A percentile compares a stretch with the other conserved stretches of the same genome.
phyloP scores from a whole-genome alignment of 2,329 filamentous ascomycete genomes.

The Aspergillus neotritici region DNA sequence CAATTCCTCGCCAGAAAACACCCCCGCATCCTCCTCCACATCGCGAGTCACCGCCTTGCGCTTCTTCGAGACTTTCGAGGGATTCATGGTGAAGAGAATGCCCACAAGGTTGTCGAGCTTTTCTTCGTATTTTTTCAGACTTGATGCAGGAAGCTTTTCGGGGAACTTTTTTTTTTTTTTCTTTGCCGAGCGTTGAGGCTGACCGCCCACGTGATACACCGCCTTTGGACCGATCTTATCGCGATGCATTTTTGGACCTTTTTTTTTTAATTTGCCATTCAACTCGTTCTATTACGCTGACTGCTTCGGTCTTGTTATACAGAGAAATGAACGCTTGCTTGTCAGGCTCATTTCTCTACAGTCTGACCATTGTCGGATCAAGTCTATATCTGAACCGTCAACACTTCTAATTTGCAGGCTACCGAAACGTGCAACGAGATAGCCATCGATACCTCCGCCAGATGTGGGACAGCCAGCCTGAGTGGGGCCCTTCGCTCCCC shows the following conservation, averaged over 20 bases:
- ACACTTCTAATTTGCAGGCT: too few species aligned
- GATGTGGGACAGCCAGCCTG: not conserved
- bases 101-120: constrained; percentile 6
- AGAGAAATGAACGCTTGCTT: too few species aligned
- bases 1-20: constrained; percentile 58
- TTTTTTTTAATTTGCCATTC: constrained; percentile 1
- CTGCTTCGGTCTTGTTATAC: too few species aligned
- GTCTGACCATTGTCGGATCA: too few species aligned
- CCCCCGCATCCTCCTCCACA: constrained; percentile 44
- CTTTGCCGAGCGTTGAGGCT: constrained; percentile 12
- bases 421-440: too few species aligned
- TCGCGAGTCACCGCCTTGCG: constrained; percentile 59
- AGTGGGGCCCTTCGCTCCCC: constrained; percentile 8
- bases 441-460: too few species aligned
- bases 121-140: constrained; percentile 5
- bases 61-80: constrained; percentile 49
- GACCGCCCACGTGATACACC: constrained; percentile 37
- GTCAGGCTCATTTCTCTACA: not conserved
- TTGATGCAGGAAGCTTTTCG: constrained; percentile 3
- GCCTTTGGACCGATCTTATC: constrained; percentile 22
- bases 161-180: constrained; percentile 24
- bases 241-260: constrained; percentile 9
- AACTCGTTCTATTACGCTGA: not conserved
- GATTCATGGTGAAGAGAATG: constrained; percentile 26
- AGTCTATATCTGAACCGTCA: too few species aligned